Percentiles rank a stretch among this genome's conserved stretches.
Conservation (phyloP, 805 yeast genomes). For the Sporopachydermia quercuum region DNA sequence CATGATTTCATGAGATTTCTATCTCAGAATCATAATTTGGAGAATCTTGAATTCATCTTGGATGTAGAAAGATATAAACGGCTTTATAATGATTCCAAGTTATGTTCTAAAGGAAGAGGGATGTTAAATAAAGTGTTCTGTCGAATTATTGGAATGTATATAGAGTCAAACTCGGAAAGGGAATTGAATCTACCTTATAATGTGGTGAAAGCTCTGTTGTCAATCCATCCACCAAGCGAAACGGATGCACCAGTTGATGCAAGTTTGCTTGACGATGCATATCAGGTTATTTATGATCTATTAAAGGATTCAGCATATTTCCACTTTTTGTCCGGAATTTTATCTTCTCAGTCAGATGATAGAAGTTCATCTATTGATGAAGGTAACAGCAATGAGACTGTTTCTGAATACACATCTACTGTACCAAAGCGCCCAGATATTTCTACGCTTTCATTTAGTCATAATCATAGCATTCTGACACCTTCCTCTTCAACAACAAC, state of each 20-base stretch:
- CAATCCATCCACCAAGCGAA: background rate
- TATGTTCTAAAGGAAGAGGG: slow-evolving; percentile 5
- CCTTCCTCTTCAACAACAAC: background rate
- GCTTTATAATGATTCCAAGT: slow-evolving; percentile 4
- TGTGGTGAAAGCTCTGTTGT: slow-evolving; percentile 13
- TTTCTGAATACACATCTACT: background rate
- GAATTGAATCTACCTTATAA: slow-evolving; percentile 18
- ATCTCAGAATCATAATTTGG: slow-evolving; percentile 17
- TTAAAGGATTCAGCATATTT: background rate
- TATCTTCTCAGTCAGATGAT: background rate
- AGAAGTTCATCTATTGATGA: too few species aligned
- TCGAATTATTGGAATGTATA: slow-evolving; percentile 14
- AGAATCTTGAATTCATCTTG: slow-evolving; percentile 16
- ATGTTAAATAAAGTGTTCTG: slow-evolving; percentile 11
- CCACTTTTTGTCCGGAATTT: background rate
- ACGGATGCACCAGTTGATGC: background rate
- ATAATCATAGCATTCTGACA: too few species aligned
- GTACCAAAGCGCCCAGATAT: background rate
- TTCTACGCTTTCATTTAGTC: background rate
- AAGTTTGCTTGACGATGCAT: background rate
- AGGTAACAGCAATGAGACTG: background rate
- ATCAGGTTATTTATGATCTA: background rate
- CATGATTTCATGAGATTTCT: slow-evolving; percentile 15
- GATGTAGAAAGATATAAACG: slow-evolving; percentile 14
- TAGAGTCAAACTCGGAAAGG: slow-evolving; percentile 12